Base-by-base conservation (phyloP, 805 yeast species). In the Lipomyces japonicus region DNA sequence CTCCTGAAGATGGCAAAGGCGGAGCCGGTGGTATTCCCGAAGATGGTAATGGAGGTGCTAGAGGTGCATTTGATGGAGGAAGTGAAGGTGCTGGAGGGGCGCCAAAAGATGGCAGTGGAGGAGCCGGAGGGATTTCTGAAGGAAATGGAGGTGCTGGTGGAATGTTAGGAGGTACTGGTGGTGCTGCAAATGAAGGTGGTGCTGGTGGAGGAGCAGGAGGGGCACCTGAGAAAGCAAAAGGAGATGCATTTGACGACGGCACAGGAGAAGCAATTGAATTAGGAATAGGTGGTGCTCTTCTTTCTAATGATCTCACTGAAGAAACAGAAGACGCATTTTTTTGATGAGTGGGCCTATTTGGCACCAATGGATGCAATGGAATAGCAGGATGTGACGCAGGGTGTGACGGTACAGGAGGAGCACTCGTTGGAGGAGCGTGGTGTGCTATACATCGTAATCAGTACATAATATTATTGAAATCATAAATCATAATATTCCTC, bases 81-180 rank as follows among this genome's bases (percentile, higher is more conserved):
- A 24, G n/a, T 24, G 35, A 30, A 16, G 45, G 40, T 22, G 21
- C 18, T 26, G 46, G 32, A 25, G 51, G 44, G 16, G 42, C 45
- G 7, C 47, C 26, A 9, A 25, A 24, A 4, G 51, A 24, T 4
- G 50, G 46, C 19, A 22, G 46, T 14, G 57, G 50, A 1, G 53
- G 58, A 3, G 57, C 41, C 7, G 38, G 31, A 3, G 44, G 46
- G 16, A 36, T 18, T 9, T 38, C 46, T 3, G 45, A 28, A 7
- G 53, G 53, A 28, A 49, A 32, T 7, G 31, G 42, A 12, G 51
- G 49, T 16, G 62, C 51, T 16, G 60, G 59, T 25, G 65, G 63
- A 18, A 28, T 31, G 30, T 21, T 34, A 16, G 44, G 16, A 23
- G 55, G 44, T 6, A 39, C 7, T 7, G 42, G 26, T 12, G 42